Percentiles rank a stretch among this genome's conserved stretches.
phyloP scores from a whole-genome alignment of 176 grass and related monocot genomes.

The Avena eriantha region DNA sequence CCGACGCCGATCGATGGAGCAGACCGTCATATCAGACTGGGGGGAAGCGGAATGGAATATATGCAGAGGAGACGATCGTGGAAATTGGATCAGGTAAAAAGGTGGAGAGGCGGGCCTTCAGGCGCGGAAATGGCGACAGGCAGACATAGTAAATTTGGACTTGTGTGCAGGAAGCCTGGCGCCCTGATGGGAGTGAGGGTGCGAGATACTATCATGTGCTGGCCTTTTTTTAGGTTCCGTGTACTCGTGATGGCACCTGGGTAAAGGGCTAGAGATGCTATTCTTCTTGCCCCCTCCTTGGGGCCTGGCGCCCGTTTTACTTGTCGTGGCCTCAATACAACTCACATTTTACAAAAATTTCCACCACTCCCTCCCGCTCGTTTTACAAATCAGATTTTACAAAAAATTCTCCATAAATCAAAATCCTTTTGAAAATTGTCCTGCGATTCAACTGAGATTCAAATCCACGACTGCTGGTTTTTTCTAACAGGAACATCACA shows the following conservation, averaged over 20 bases:
- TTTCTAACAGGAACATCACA: too few species aligned
- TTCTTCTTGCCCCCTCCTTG: neutral
- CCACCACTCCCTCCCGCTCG: too few species aligned
- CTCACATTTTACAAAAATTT: too few species aligned
- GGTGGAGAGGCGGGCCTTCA: neutral
- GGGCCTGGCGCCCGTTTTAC: too few species aligned
- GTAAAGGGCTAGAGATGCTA: neutral
- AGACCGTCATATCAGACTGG: neutral
- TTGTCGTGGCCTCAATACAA: too few species aligned
- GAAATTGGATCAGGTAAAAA: too few species aligned
- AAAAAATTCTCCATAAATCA: too few species aligned
- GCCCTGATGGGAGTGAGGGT: neutral
- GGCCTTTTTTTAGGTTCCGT: neutral
- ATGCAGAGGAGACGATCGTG: neutral
- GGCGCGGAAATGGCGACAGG: neutral
- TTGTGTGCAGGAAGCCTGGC: constrained; percentile 8
- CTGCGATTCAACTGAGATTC: too few species aligned
- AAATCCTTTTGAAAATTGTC: too few species aligned
- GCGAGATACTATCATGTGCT: neutral
- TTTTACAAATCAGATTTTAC: too few species aligned
- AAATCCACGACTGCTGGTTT: too few species aligned
- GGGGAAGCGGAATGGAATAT: neutral
- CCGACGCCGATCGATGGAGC: constrained; percentile 2
- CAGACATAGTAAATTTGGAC: neutral
- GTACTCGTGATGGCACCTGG: neutral